Base-by-base conservation (phyloP, 1,284 basidiomycete species). In the Tylopilus orsonianus region DNA sequence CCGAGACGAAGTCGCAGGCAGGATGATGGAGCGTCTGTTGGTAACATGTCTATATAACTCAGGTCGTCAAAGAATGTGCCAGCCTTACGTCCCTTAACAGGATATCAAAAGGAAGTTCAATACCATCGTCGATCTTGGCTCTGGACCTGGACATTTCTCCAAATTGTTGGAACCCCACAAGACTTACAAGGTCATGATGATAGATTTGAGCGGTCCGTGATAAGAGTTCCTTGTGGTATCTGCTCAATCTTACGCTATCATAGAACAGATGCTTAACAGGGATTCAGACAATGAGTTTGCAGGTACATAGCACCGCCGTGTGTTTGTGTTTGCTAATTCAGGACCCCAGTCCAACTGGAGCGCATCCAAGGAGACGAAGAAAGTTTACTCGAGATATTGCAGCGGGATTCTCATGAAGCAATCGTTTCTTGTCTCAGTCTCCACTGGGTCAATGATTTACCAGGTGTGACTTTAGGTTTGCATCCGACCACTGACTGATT, bases 361-460 rank as follows among this genome's bases (percentile, higher is more conserved):
- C 76, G 92, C 35, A 73, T 87, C 45, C 79, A 83, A 50, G 82
- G 77, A 40, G 90, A 94, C 57, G 92, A 94, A 65, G 92, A 95
- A 67, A 72, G 76, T 34, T 68, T 93, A 1, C 74, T 91, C 2
- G 68, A 78, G 49, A 65, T 69, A 18, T 74, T 98, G 22, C 75
- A 78, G 12, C 80, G 75, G 5, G 81, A 89, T 50, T 90, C 89
- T 18, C 86, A 96, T 64, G 96, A 99, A 65, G 93, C 92, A 33
- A 83, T 99, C 38, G 85, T 98, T 26, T 95, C 92, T 13, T 93
- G 90, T 60, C 78, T 97, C 3, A 89, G 87, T 49, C 75, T 99
- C 45, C 97, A 99, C 61, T 99, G 97, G 97, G 85, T 97, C 8
- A 99, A 99, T 60, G 97, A 99, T 70, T 79, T 99, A 12, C 96